These are phyloP conservation scores for Vigna mungo DNA, from an alignment of 306 rosid genomes.

Conservation along the genomic window DNA sequence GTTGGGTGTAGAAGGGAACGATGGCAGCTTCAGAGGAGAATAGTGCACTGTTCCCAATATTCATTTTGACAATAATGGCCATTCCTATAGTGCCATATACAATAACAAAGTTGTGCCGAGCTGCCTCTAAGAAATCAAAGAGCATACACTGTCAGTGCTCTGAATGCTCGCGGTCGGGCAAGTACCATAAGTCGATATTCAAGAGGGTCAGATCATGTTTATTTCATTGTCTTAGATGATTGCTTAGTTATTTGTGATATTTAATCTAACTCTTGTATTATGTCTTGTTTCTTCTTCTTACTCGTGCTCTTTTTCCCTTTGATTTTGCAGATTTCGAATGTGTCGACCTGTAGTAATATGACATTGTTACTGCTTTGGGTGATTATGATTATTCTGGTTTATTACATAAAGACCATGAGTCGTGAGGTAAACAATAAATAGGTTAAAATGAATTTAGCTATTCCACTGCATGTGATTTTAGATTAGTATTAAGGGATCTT, in stretches of 20 bases:
- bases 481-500: conserved; percentile 26
- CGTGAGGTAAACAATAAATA: conserved; percentile 68
- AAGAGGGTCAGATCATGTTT: conserved; percentile 65
- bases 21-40: conserved; percentile 96
- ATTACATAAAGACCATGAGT: conserved; percentile 86
- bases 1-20: conserved; percentile 44
- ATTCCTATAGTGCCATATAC: conserved; percentile 93
- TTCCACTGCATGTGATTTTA: conserved; percentile 16
- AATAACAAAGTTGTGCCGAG: conserved; percentile 73
- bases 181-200: conserved; percentile 87
- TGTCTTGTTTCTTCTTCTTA: conserved; percentile 16
- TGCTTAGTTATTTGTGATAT: not conserved
- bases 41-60: conserved; percentile 90
- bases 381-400: conserved; percentile 80
- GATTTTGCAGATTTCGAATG: conserved; percentile 80
- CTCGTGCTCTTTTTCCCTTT: conserved; percentile 6
- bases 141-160: conserved; percentile 90
- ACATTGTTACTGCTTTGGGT: conserved; percentile 87
- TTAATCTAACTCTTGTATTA: conserved; percentile 4
- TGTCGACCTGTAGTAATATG: conserved; percentile 83
- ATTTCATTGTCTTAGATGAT: not conserved
- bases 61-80: conserved; percentile 96
- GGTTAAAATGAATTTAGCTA: conserved; percentile 22
- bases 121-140: conserved; percentile 83
- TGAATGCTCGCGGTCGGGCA: conserved; percentile 85